These are phyloP conservation scores for Melocanna baccifera DNA, from an alignment of 176 grass and related monocot genomes.

Conservation along the genomic window DNA sequence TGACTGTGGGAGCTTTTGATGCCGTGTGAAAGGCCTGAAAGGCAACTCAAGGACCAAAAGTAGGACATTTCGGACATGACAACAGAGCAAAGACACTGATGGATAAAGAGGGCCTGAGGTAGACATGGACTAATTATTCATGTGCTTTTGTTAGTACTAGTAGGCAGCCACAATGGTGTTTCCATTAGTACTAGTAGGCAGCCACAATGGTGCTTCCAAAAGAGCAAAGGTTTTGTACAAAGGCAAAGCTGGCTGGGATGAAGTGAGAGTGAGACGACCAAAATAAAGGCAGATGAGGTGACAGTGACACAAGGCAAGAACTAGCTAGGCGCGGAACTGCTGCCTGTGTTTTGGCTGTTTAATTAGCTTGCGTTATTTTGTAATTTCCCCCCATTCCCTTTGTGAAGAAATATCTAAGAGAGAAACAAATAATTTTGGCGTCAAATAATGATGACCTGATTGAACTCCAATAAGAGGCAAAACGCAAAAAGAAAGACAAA, in stretches of 20 bases:
- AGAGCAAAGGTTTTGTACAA: conserved; percentile 33
- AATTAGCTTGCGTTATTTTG: conserved; percentile 42
- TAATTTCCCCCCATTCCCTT: conserved; percentile 32
- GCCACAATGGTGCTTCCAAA: conserved; percentile 8
- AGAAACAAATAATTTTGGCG: conserved; percentile 27
- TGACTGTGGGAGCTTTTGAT: conserved; percentile 32
- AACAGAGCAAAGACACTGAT: conserved; percentile 3
- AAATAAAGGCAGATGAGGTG: conserved; percentile 29
- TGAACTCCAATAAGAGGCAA: background rate
- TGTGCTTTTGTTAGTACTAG: conserved; percentile 10
- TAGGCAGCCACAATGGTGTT: conserved; percentile 11
- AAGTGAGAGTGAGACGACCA: conserved; percentile 1
- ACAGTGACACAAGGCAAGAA: conserved; percentile 20
- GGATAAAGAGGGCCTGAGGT: conserved; percentile 38
- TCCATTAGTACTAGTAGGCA: background rate
- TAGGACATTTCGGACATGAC: conserved; percentile 18
- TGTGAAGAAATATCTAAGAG: conserved; percentile 40
- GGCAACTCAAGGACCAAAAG: conserved; percentile 36
- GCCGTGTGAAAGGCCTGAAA: conserved; percentile 30
- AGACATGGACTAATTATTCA: conserved; percentile 11
- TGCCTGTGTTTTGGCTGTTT: conserved; percentile 16
- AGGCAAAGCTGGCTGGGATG: conserved; percentile 26
- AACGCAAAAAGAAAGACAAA: conserved; percentile 12
- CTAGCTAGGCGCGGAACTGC: conserved; percentile 20
- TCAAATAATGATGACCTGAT: background rate